These are phyloP conservation scores for Gastrolobium bilobum DNA, from an alignment of 306 rosid species.

Conservation along the genomic window DNA sequence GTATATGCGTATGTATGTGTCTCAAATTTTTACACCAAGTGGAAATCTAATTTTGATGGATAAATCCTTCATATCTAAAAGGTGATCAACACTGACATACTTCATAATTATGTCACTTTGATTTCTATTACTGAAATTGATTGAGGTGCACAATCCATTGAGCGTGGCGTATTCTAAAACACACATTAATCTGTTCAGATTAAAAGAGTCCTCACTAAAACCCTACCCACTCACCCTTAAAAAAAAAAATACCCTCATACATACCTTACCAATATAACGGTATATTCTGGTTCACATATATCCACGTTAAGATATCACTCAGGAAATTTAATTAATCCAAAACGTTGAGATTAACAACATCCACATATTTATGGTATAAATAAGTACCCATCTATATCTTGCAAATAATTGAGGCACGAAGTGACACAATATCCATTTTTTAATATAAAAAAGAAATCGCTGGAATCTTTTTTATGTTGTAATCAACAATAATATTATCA, in stretches of 20 bases:
- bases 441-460: not conserved
- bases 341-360: constrained; percentile 24
- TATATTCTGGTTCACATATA: constrained; percentile 36
- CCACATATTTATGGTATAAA: constrained; percentile 36
- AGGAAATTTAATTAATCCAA: constrained; percentile 14
- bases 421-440: constrained; percentile 55
- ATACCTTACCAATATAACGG: not conserved
- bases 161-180: constrained; percentile 9
- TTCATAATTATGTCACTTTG: constrained; percentile 40
- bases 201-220: not conserved
- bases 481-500: constrained; percentile 41
- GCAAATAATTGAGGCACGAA: constrained; percentile 56
- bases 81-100: not conserved
- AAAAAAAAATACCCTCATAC: not conserved
- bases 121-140: constrained; percentile 32
- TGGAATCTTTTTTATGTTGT: constrained; percentile 45
- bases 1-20: not conserved
- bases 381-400: constrained; percentile 16
- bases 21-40: not conserved
- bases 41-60: not conserved
- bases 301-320: constrained; percentile 34
- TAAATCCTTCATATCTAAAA: constrained; percentile 22
- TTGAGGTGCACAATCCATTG: constrained; percentile 13
- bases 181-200: not conserved
- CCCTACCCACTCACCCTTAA: not conserved